Base-by-base conservation (phyloP, 192 early-diverging fungal species). In the Fimicolochytrium jonesii region DNA sequence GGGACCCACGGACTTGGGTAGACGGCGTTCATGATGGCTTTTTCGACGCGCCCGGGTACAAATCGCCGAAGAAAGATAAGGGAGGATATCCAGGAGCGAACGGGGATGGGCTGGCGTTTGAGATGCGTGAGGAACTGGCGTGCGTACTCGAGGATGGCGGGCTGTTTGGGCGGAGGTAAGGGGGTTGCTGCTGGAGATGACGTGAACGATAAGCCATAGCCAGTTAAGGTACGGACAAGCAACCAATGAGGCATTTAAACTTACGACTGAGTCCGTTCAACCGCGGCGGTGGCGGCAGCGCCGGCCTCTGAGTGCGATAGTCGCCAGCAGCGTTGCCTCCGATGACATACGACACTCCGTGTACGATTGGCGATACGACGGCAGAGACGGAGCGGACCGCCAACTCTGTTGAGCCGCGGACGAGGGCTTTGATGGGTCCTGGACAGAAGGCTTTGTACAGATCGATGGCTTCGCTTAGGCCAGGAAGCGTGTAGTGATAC, bases 1-100 rank as follows among this genome's bases (percentile, higher is more conserved):
- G 71, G 66, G 3, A 78, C 49, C 77, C 77, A 78, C 30, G 70
- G 73, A 31, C 56, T 56, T 11, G 77, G 73, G 47, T 72, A 75
- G 22, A 68, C 32, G 22, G 57, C 56, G 52, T 78, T 72, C 66
- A 78, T 64, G n/a, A 78, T 18, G 0, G 55, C 56, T 35, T 68
- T 62, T 36, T 72, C 67, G 36, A 76, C 60, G 10, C 59, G 41
- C 26, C n/a, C 26, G 1, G 76, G 76, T 2, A 78, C 47, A 69
- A 75, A 75, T 28, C 52, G 47, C 30, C 67, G 23, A 17, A 74
- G 17, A 30, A 48, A 72, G 31, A 75, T 33, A 23, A 72, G 7
- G 7, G 37, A 25, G 18, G 64, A 59, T 9, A 75, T 45, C 6
- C 52, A 55, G 3, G 66, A 34, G 10, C 71, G 70, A 25, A 78